Evolutionary conservation across 1,284 basidiomycete genomes (phyloP).

Genomic region (Sanghuangporus sanghuang): DNA sequence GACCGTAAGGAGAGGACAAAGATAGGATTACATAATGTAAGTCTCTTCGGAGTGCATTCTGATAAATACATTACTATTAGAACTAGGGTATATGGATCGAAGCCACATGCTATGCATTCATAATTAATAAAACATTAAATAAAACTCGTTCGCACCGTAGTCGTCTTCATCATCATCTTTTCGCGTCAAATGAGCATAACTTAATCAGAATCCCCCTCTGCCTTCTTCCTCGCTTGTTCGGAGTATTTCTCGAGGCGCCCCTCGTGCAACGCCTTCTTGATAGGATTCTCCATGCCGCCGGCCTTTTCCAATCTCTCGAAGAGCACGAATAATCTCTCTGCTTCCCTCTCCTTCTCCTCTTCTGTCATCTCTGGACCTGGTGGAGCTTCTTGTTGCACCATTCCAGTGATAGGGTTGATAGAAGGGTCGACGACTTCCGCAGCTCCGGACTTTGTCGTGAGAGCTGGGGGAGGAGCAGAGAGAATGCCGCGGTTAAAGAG

Average conservation of each 20-base stretch:
- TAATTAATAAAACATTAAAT: background rate
- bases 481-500: slow-evolving; percentile 85
- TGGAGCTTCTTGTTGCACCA: slow-evolving; percentile 36
- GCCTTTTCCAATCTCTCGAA: slow-evolving; percentile 83
- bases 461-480: slow-evolving; percentile 40
- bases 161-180: background rate
- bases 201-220: slow-evolving; percentile 4
- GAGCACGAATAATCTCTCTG: slow-evolving; percentile 83
- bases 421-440: slow-evolving; percentile 37
- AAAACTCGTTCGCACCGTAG: too few species aligned
- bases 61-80: background rate
- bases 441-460: slow-evolving; percentile 26
- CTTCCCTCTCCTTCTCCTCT: slow-evolving; percentile 88
- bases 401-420: slow-evolving; percentile 81
- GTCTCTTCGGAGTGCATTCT: background rate
- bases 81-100: background rate
- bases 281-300: slow-evolving; percentile 69
- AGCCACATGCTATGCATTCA: background rate
- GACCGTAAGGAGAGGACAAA: too few species aligned
- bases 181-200: background rate
- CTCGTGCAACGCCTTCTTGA: slow-evolving; percentile 64
- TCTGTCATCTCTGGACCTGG: slow-evolving; percentile 67
- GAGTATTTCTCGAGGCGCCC: slow-evolving; percentile 32
- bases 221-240: background rate
- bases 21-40: background rate